Evolutionary conservation across 2,329 filamentous ascomycete species (phyloP), one percentile per base, ranked within the genome.

Genomic region (Fusarium haematococcum): DNA sequence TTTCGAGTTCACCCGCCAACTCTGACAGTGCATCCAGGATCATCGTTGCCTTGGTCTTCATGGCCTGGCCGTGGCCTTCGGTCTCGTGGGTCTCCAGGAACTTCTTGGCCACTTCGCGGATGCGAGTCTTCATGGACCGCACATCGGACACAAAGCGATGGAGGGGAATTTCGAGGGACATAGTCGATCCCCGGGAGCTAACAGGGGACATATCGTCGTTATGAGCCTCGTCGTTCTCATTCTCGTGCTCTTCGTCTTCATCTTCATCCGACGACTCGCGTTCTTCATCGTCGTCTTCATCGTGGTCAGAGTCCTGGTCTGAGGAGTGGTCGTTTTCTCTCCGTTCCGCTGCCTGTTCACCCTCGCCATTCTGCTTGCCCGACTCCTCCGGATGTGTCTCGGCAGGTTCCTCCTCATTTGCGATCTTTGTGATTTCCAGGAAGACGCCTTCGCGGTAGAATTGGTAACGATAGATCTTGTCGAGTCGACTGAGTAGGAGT

Each of bases 381-480:
- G 37, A 61, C 16, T 70, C 70, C 32, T 74, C 72, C 13, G 67
- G 50, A 30, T 71, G 71, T 9, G 68, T 45, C 18, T 79, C 75
- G 6, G 59, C 65, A 61, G 77, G 58, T 10, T 82, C 77, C 61
- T 88, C 85, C 60, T 86, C 82, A 61, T 84, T 88, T 1, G 95
- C 92, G 35, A 99, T 86, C 79, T 95, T 96, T 33, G 91, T 89
- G 61, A 99, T 97, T 81, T 99, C 96, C 2, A 93, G 89, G 76
- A 98, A 95, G 50, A 99, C 97, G 39, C 97, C 97, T 84, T 99
- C 97, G 0, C 97, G 94, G 80, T 99, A 97, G 77, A 99, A 96
- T 78, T 99, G 97, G 78, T 98, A 97, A 30, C 94, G 92, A 80
- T 99, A 99, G 33, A 98, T 94, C 25, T 92, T 88, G 72, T 95